Evolutionary conservation across 2,329 filamentous ascomycete species (phyloP), one percentile per base, ranked within the genome.

Genomic region (Scorias spongiosa): DNA sequence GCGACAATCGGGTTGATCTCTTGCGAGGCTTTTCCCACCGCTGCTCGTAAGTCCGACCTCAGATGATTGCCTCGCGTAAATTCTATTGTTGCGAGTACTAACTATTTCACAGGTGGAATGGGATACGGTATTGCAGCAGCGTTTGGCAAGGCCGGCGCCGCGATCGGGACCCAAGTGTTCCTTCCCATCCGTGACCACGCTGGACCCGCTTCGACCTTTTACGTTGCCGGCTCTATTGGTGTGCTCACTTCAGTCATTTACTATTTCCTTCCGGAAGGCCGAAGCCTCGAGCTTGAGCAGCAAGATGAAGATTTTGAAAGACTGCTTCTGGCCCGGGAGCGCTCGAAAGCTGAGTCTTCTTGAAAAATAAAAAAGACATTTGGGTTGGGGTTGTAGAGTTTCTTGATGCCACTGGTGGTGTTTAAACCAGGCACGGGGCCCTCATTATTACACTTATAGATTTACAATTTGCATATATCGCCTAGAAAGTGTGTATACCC

Each of bases 141-240:
- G 0, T 51, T 73, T 26, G 70, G 70, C 1, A 74, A 74, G 47
- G 72, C 86, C 30, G 56, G 56, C 6, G 87, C 87, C 2, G 93
- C 93, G 52, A 50, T 74, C 4, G 71, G 70, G 0, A 73, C 68
- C 1, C 63, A 73, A 44, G 70, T 66, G 0, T 72, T 73, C 42
- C 68, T 62, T 3, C 69, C 68, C 0, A 69, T 71, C 26, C 60
- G 52, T 1, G 43, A 44, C 26, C 48, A 48, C 10, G 50, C 50
- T 7, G 52, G 52, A 2, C 52, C 52, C 10, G 30, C 44, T 2
- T 45, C 42, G 5, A 54, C 52, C 2, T 54, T 54, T 14, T 54
- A 50, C 41, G 39, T 54, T 14, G 49, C 51, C 0, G 50, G 49
- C n/a, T 48, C 43, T 0, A 48, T 54, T 36, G 47, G 46, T 1